These are phyloP conservation scores for Macrophomina phaseolina DNA, from an alignment of 2,329 filamentous ascomycete species.

Conservation along the genomic window DNA sequence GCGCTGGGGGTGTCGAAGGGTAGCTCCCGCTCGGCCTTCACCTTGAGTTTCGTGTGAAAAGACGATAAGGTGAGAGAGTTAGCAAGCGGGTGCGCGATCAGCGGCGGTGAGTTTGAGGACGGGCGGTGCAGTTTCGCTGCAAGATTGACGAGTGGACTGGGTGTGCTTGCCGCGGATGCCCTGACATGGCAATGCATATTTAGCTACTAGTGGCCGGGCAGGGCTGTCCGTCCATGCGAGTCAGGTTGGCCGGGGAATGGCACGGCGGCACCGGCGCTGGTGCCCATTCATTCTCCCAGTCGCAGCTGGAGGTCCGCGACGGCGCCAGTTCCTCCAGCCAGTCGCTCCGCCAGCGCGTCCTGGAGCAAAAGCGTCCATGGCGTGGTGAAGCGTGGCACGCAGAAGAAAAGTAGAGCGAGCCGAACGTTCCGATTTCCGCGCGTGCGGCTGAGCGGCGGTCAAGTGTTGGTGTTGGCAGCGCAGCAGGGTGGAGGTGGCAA, in stretches of 20 bases:
- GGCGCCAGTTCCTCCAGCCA: background rate
- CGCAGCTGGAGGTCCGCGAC: background rate
- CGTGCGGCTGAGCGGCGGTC: slow-evolving; percentile 21
- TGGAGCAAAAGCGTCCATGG: too few relatives aligned
- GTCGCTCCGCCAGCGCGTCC: slow-evolving; percentile 1
- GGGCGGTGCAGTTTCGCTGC: background rate
- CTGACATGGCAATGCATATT: slow-evolving; percentile 14
- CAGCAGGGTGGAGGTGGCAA: slow-evolving; percentile 19
- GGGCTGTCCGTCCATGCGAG: slow-evolving; percentile 11
- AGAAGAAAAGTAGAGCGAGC: background rate
- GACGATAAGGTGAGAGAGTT: background rate
- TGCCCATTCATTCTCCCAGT: background rate
- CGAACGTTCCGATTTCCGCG: slow-evolving; percentile 13
- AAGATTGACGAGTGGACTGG: slow-evolving; percentile 16
- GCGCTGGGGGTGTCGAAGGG: background rate
- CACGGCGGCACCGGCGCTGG: slow-evolving; percentile 21
- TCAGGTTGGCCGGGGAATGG: slow-evolving; percentile 22
- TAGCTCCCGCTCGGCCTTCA: slow-evolving; percentile 3
- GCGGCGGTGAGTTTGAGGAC: slow-evolving; percentile 21
- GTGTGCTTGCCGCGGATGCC: background rate
- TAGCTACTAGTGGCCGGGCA: slow-evolving; percentile 15
- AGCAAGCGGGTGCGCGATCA: slow-evolving; percentile 3
- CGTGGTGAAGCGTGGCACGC: background rate
- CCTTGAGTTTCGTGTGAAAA: background rate
- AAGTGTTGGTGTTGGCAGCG: slow-evolving; percentile 22